phyloP scores from a whole-genome alignment of 2,329 filamentous ascomycete genomes.

The Hypoxylon sp. region DNA sequence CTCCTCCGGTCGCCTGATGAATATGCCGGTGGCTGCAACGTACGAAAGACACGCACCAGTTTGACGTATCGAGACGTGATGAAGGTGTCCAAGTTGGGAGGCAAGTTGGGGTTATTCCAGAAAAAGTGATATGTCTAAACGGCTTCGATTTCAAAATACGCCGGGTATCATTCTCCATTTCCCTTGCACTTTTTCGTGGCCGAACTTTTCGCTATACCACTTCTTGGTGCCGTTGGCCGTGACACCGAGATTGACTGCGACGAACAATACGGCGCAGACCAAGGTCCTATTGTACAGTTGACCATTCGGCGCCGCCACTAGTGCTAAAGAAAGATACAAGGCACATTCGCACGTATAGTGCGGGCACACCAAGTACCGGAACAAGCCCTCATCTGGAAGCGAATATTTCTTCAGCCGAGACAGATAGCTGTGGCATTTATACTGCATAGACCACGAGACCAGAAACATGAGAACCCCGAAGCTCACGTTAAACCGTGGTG shows the following conservation, averaged over 20 bases:
- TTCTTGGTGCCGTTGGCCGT: slow-evolving; percentile 82
- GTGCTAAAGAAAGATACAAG: slow-evolving; percentile 83
- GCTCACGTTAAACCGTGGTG: slow-evolving; percentile 62
- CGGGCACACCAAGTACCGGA: slow-evolving; percentile 80
- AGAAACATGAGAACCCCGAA: slow-evolving; percentile 74
- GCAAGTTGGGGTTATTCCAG: slow-evolving; percentile 69
- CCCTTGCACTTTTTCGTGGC: slow-evolving; percentile 69
- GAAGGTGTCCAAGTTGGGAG: slow-evolving; percentile 80
- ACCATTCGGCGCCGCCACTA: slow-evolving; percentile 78
- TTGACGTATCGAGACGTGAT: slow-evolving; percentile 89
- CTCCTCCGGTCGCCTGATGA: slow-evolving; percentile 66
- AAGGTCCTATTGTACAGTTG: slow-evolving; percentile 79
- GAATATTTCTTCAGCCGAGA: slow-evolving; percentile 84
- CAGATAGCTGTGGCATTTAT: slow-evolving; percentile 78
- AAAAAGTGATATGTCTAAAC: slow-evolving; percentile 53
- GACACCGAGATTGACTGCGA: slow-evolving; percentile 81
- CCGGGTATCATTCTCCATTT: slow-evolving; percentile 84
- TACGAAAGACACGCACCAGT: slow-evolving; percentile 74
- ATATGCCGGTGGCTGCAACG: slow-evolving; percentile 66
- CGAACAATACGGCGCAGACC: slow-evolving; percentile 77
- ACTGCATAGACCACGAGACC: slow-evolving; percentile 78
- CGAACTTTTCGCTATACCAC: slow-evolving; percentile 86
- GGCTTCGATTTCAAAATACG: slow-evolving; percentile 62
- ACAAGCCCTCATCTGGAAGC: slow-evolving; percentile 79
- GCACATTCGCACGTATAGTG: slow-evolving; percentile 93